Evolutionary conservation across 2,329 filamentous ascomycete genomes (phyloP).

Genomic region (Didymella arachidicola): DNA sequence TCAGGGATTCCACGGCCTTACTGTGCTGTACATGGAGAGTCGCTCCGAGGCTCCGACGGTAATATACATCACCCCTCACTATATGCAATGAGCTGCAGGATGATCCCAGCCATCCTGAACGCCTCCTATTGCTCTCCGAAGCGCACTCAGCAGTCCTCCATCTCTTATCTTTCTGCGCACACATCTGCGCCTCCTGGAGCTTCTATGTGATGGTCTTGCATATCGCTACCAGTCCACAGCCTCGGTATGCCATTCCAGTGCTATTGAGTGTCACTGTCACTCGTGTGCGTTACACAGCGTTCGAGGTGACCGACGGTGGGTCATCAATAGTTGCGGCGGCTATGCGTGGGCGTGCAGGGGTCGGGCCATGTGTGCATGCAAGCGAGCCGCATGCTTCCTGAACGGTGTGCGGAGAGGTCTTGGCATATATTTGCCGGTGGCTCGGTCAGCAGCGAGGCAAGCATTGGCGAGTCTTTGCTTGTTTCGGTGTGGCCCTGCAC

Average conservation of each 20-base stretch:
- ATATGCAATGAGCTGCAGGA: not conserved
- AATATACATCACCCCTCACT: not conserved
- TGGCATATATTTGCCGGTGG: constrained; percentile 17
- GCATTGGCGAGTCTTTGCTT: constrained; percentile 1
- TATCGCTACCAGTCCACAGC: not conserved
- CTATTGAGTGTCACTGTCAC: not conserved
- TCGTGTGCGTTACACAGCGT: constrained; percentile 12
- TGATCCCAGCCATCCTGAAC: not conserved
- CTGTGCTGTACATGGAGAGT: not conserved
- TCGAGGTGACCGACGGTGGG: constrained; percentile 11
- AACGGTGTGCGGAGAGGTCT: constrained; percentile 8
- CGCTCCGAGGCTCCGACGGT: not conserved
- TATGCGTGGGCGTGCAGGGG: constrained; percentile 20
- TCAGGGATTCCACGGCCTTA: not conserved
- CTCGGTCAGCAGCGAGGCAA: not conserved
- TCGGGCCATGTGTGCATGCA: constrained; percentile 19
- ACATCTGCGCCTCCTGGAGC: not conserved
- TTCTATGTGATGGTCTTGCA: not conserved
- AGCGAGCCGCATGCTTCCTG: constrained; percentile 15
- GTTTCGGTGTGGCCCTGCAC: not conserved
- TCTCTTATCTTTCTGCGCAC: not conserved
- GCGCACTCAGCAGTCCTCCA: not conserved
- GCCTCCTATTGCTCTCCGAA: not conserved
- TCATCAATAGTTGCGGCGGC: constrained; percentile 21
- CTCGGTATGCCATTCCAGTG: not conserved